Evolutionary conservation across 2,329 filamentous ascomycete species (phyloP), one percentile per base, ranked within the genome.

Genomic region (Eutypella sp.): DNA sequence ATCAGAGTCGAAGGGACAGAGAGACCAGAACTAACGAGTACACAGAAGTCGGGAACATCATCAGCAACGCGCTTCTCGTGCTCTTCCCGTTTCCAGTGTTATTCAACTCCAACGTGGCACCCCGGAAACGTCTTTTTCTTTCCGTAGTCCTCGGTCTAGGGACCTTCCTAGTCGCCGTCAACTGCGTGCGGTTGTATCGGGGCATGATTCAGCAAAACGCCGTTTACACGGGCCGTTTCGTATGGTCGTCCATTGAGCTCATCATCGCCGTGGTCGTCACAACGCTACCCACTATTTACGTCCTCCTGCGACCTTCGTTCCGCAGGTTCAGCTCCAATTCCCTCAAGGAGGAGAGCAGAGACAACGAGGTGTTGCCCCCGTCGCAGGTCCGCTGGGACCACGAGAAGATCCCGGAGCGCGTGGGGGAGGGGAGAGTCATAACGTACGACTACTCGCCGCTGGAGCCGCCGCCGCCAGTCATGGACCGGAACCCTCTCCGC

Each of bases 201-300:
- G 52, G 50, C 2, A 38, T 47, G 4, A 15, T 27, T 16, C 39
- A 38, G 25, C 23, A 3, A n/a, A 38, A 49, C 11, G 37, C 43
- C 4, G 29, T 44, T 10, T 13, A 31, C 1, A 22, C 10, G 7
- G 40, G 46, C 5, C 42, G 47, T 7, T 41, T 49, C 41, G 27
- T 51, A 37, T 56, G 53, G 52, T 45, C 44, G 4, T 45, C 46
- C 11, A 29, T 55, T 13, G 53, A 56, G 38, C 39, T 51, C 22
- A 24, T 13, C 13, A 29, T 55, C n/a, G 48, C 50, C 3, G 18
- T 44, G 27, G 18, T 48, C 5, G 45, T 51, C 2, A 44, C 52
- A 19, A 51, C 47, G 1, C n/a, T 47, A 19, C 52, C 52, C 16
- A 37, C 38, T 3, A 48, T 56, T 25, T 56, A 45, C 39, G 39